Conservation (phyloP, 2,329 filamentous ascomycete genomes). For the Trematosphaeria pertusa region DNA sequence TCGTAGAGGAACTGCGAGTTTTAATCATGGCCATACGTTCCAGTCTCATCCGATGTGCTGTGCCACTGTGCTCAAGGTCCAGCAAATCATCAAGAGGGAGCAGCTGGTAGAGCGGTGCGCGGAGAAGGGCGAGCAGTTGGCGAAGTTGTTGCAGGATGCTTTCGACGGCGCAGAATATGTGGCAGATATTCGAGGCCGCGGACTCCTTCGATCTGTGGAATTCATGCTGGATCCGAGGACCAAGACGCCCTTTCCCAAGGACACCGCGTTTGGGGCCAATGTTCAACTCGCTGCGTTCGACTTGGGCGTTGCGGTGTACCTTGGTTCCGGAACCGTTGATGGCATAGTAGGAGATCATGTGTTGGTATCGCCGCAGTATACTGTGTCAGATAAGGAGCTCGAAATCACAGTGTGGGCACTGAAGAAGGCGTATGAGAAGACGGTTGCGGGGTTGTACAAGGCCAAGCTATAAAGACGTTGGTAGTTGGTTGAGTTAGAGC, state of each 20-base stretch:
- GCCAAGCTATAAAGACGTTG: neutral
- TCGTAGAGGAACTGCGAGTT: conserved; percentile 52
- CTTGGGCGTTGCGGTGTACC: neutral
- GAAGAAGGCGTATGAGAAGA: neutral
- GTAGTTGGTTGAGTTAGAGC: too few species aligned
- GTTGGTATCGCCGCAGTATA: conserved; percentile 5
- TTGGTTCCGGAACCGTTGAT: conserved; percentile 6
- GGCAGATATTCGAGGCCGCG: conserved; percentile 65
- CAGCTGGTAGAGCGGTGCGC: conserved; percentile 59
- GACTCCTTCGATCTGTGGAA: conserved; percentile 64
- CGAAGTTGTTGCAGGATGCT: conserved; percentile 49
- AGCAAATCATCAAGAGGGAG: conserved; percentile 56
- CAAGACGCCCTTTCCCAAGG: conserved; percentile 57
- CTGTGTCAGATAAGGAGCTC: conserved; percentile 2
- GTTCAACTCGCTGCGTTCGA: neutral
- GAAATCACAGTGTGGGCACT: neutral
- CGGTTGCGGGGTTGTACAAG: neutral
- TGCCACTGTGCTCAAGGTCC: conserved; percentile 67
- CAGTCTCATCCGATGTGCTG: conserved; percentile 67
- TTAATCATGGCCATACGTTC: conserved; percentile 67
- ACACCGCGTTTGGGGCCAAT: neutral
- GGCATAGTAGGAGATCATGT: conserved; percentile 6
- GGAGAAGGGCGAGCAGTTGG: conserved; percentile 61
- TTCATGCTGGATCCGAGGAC: conserved; percentile 61
- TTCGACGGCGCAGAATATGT: conserved; percentile 57